Percentiles rank a stretch among this genome's conserved stretches.
phyloP scores from a whole-genome alignment of 208 protist species.

The Acanthamoeba lenticulata region DNA sequence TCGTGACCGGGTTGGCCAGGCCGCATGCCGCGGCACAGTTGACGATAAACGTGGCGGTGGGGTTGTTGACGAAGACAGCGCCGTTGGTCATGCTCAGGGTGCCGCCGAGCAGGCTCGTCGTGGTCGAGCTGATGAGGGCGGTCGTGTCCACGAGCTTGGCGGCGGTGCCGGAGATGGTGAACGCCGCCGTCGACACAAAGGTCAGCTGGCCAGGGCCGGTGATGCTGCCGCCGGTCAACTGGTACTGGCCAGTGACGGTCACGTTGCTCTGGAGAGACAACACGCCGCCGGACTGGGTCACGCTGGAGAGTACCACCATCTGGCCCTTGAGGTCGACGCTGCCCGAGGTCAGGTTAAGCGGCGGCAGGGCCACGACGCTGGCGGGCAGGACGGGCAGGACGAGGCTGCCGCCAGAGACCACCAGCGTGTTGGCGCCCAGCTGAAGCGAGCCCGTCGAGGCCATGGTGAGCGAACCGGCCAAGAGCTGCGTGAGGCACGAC shows the following conservation, averaged over 20 bases:
- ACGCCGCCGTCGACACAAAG: not conserved
- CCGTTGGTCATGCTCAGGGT: not conserved
- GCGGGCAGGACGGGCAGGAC: not conserved
- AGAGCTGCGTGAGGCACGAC: not conserved
- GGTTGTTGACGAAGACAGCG: constrained; percentile 7
- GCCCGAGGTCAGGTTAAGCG: not conserved
- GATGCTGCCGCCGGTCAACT: constrained; percentile 4
- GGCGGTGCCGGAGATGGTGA: not conserved
- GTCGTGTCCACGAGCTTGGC: constrained; percentile 4
- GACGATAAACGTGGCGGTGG: not conserved
- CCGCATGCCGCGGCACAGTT: constrained; percentile 9
- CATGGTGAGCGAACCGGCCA: not conserved
- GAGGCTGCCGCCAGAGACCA: not conserved
- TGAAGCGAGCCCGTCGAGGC: not conserved
- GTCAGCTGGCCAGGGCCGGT: not conserved
- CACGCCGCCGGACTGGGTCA: constrained; percentile 27
- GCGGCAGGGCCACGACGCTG: not conserved
- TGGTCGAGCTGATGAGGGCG: not conserved
- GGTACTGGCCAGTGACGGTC: not conserved
- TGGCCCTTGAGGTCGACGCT: constrained; percentile 53
- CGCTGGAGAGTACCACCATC: not conserved
- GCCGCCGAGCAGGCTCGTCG: not conserved
- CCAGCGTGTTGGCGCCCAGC: not conserved
- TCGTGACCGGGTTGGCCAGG: not conserved
- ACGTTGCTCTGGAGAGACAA: constrained; percentile 43